These are phyloP conservation scores for Aspergillus ruber DNA, from an alignment of 2,329 filamentous ascomycete genomes.

Conservation along the genomic window DNA sequence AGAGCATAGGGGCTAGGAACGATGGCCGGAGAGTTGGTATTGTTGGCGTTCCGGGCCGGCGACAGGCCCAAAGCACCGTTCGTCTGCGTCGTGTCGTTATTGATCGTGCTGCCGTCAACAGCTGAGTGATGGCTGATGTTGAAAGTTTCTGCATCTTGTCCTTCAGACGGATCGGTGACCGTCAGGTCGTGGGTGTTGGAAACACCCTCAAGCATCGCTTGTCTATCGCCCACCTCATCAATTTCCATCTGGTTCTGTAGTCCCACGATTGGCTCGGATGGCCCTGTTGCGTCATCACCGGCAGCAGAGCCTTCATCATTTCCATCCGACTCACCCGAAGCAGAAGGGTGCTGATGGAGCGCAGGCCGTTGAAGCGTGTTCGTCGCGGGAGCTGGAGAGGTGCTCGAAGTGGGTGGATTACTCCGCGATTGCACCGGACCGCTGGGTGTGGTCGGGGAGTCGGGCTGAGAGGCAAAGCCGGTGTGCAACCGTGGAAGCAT, in stretches of 20 bases:
- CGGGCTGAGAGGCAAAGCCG: constrained; percentile 77
- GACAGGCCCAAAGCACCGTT: constrained; percentile 67
- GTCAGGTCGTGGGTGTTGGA: constrained; percentile 67
- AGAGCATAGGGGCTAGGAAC: constrained; percentile 67
- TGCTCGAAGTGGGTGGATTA: constrained; percentile 39
- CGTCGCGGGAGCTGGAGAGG: constrained; percentile 44
- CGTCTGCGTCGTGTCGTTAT: constrained; percentile 60
- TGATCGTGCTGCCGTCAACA: constrained; percentile 78
- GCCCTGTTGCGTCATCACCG: constrained; percentile 56
- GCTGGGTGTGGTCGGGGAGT: constrained; percentile 80
- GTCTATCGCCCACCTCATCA: constrained; percentile 77
- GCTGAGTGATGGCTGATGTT: constrained; percentile 84
- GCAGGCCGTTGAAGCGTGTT: constrained; percentile 62
- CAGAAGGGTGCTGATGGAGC: constrained; percentile 81
- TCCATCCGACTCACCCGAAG: constrained; percentile 75
- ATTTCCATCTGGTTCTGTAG: constrained; percentile 79
- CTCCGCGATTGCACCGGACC: constrained; percentile 57
- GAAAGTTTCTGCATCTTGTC: constrained; percentile 83
- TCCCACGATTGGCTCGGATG: constrained; percentile 65
- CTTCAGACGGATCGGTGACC: constrained; percentile 72
- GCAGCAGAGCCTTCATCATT: constrained; percentile 76
- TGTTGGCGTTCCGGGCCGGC: constrained; percentile 54
- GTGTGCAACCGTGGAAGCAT: constrained; percentile 66
- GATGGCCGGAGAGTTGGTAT: constrained; percentile 66
- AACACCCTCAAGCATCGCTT: constrained; percentile 66